Conservation (phyloP, 1,284 basidiomycete genomes). For the Pascua sp. region DNA sequence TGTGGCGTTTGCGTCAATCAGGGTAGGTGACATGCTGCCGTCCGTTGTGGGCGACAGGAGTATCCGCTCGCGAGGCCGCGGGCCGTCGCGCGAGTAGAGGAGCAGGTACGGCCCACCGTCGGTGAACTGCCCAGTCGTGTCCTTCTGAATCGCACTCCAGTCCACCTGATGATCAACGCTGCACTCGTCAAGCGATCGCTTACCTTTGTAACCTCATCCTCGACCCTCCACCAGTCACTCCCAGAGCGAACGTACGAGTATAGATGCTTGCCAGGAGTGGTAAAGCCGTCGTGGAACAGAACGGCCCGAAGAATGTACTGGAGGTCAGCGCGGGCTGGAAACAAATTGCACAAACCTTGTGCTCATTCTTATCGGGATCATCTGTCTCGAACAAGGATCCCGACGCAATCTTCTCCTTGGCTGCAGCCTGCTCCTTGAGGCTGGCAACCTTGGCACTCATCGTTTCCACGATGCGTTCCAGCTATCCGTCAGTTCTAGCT, state of each 20-base stretch:
- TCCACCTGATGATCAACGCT: slow-evolving; percentile 21
- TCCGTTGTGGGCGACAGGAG: too few relatives aligned
- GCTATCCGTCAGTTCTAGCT: neutral
- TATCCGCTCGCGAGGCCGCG: slow-evolving; percentile 1
- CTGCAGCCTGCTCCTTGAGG: slow-evolving; percentile 26
- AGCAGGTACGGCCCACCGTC: slow-evolving; percentile 43
- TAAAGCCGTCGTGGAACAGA: slow-evolving; percentile 39
- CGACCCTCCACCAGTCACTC: slow-evolving; percentile 40
- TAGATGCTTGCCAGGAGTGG: slow-evolving; percentile 32
- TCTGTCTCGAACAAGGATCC: slow-evolving; percentile 33
- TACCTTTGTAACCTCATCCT: slow-evolving; percentile 25
- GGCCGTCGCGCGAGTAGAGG: slow-evolving; percentile 30
- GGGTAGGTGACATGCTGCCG: too few relatives aligned
- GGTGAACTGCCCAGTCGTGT: slow-evolving; percentile 41
- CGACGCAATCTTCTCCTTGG: slow-evolving; percentile 15
- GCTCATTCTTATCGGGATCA: slow-evolving; percentile 29
- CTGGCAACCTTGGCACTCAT: slow-evolving; percentile 22
- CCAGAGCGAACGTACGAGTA: slow-evolving; percentile 33
- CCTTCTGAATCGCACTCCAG: slow-evolving; percentile 28
- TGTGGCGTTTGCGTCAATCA: too few relatives aligned
- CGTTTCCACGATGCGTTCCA: slow-evolving; percentile 7
- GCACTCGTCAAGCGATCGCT: neutral
- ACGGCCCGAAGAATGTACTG: slow-evolving; percentile 35
- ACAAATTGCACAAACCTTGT: slow-evolving; percentile 25
- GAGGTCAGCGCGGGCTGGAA: neutral